A percentile compares a stretch with the other conserved stretches of the same genome.
Evolutionary conservation across 192 early-diverging fungal genomes (phyloP).

Genomic region (Coemansia asiatica): DNA sequence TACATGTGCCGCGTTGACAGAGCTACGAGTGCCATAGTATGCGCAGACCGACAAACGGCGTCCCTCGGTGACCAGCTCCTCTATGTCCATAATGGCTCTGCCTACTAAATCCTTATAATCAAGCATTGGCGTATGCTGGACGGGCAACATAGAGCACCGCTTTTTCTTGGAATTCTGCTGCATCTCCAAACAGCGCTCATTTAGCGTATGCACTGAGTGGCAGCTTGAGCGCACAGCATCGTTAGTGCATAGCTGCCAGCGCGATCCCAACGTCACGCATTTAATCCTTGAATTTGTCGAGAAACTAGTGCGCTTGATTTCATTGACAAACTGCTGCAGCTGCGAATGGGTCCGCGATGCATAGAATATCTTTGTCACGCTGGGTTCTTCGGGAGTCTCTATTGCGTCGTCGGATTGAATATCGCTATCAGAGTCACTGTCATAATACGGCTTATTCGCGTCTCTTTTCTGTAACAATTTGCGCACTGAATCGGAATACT

Average conservation of each 20-base stretch:
- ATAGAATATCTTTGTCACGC: conserved; percentile 57
- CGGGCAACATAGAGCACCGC: conserved; percentile 57
- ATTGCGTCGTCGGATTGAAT: conserved; percentile 24
- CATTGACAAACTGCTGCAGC: conserved; percentile 82
- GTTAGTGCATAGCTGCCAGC: conserved; percentile 84
- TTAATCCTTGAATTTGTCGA: conserved; percentile 48
- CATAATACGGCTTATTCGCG: conserved; percentile 4
- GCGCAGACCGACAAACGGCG: conserved; percentile 63
- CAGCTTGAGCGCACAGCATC: conserved; percentile 60
- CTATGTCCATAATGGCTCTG: conserved; percentile 72
- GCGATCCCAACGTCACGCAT: conserved; percentile 74
- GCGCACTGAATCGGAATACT: conserved; percentile 58
- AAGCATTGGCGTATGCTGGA: conserved; percentile 54
- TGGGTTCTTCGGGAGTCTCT: conserved; percentile 54
- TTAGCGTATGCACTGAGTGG: conserved; percentile 51
- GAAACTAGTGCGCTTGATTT: conserved; percentile 79
- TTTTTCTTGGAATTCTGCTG: conserved; percentile 51
- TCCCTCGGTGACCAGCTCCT: conserved; percentile 74
- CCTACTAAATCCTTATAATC: conserved; percentile 61
- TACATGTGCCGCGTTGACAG: conserved; percentile 57
- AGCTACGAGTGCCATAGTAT: conserved; percentile 78
- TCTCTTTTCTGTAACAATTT: conserved; percentile 56
- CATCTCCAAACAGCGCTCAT: conserved; percentile 84
- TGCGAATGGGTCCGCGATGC: conserved; percentile 89
- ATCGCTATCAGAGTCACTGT: conserved; percentile 28